phyloP scores from a whole-genome alignment of 495 filamentous ascomycete species.

The Xanthoparmelia taractica region DNA sequence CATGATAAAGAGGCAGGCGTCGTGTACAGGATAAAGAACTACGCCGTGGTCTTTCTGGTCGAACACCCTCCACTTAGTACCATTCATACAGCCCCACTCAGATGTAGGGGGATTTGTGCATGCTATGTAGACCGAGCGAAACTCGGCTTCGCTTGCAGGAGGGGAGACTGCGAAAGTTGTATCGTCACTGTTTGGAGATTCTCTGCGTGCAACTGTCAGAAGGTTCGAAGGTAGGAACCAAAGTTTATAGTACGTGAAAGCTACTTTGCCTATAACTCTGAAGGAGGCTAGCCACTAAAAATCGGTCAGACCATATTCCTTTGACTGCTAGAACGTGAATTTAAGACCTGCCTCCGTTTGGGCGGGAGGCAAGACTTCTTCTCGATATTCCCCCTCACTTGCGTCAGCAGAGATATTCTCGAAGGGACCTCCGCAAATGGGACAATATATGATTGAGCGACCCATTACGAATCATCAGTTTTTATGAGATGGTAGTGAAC shows the following conservation, averaged over 20 bases:
- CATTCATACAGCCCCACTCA: not conserved
- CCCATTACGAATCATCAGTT: too few relatives aligned
- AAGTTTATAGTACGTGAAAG: constrained; percentile 7
- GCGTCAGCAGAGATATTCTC: not conserved
- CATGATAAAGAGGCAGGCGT: too few relatives aligned
- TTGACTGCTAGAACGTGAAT: too few relatives aligned
- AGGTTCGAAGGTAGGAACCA: too few relatives aligned
- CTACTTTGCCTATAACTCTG: constrained; percentile 5
- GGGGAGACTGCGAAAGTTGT: not conserved
- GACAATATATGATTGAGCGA: not conserved
- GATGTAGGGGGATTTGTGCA: not conserved
- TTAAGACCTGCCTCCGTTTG: not conserved
- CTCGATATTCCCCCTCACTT: not conserved
- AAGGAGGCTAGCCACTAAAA: constrained; percentile 1
- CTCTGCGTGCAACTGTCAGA: too few relatives aligned
- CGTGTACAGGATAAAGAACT: too few relatives aligned
- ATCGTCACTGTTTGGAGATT: not conserved
- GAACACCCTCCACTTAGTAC: not conserved
- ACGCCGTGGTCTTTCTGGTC: too few relatives aligned
- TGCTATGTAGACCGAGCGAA: not conserved
- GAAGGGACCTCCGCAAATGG: not conserved
- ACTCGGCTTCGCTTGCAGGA: not conserved
- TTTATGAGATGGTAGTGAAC: too few relatives aligned
- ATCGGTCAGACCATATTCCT: too few relatives aligned
- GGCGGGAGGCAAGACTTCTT: not conserved